Conservation (phyloP, 257 asterid genomes). For the Echium plantagineum region DNA sequence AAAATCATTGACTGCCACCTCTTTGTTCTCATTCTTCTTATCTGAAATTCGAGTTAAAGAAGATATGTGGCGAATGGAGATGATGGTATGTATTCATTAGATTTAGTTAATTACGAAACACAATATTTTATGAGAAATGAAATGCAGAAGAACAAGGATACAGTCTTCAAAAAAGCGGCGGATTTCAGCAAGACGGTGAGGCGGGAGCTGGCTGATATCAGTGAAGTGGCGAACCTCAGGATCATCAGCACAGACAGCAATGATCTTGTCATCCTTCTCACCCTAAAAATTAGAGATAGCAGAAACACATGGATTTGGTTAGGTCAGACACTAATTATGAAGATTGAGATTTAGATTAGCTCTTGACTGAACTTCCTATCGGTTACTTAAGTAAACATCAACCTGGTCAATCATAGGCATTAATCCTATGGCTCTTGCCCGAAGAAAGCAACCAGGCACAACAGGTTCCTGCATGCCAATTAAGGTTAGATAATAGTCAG, state of each 20-base stretch:
- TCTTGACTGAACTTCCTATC: background rate
- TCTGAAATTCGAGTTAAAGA: slow-evolving; percentile 29
- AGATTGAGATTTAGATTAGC: background rate
- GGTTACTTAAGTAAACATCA: background rate
- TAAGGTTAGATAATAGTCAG: background rate
- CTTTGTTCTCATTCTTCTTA: slow-evolving; percentile 71
- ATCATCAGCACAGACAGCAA: slow-evolving; percentile 60
- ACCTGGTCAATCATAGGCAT: slow-evolving; percentile 74
- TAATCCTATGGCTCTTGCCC: slow-evolving; percentile 58
- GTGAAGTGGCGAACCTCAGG: slow-evolving; percentile 52
- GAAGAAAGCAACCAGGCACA: slow-evolving; percentile 46
- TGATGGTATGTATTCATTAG: background rate
- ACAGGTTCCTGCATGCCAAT: slow-evolving; percentile 41
- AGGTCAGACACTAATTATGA: background rate
- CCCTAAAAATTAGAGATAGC: slow-evolving; percentile 21
- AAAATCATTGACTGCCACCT: slow-evolving; percentile 53
- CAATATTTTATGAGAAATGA: background rate
- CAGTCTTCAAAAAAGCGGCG: slow-evolving; percentile 58
- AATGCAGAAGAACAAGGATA: slow-evolving; percentile 24
- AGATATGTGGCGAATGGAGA: background rate
- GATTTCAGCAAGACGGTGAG: slow-evolving; percentile 51
- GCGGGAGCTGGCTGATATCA: slow-evolving; percentile 48
- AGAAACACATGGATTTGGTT: background rate
- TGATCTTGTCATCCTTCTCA: slow-evolving; percentile 55
- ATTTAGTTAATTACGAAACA: background rate